phyloP scores from a whole-genome alignment of 176 grass and related monocot species.

The Rhynchospora breviuscula region DNA sequence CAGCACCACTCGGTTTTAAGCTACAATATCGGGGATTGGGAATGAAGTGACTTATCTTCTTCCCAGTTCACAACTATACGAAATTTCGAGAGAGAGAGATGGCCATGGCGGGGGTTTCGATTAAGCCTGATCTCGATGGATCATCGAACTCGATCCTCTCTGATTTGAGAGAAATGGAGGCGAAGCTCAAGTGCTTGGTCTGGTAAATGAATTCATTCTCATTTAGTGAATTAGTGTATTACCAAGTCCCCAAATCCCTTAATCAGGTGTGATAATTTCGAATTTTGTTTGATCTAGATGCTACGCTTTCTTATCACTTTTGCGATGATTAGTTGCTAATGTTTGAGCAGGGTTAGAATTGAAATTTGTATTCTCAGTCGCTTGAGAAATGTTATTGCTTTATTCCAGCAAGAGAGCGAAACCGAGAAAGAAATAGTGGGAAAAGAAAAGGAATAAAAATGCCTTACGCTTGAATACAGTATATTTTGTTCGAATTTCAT shows the following conservation, averaged over 20 bases:
- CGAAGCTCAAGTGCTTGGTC: neutral
- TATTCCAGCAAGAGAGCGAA: no score
- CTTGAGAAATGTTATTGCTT: neutral
- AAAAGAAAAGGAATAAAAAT: no score
- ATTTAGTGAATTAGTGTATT: neutral
- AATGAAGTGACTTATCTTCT: no score
- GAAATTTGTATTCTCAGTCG: neutral
- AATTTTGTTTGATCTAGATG: neutral
- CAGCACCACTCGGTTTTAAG: no score
- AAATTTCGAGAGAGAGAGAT: no score
- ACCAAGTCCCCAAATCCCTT: neutral
- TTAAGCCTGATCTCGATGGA: neutral
- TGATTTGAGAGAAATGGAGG: constrained; percentile 1
- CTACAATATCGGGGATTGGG: no score
- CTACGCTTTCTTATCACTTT: neutral
- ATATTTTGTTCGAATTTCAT: no score
- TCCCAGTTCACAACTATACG: no score
- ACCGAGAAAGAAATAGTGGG: no score
- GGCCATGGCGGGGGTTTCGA: no score
- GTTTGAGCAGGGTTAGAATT: neutral
- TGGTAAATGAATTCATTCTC: neutral
- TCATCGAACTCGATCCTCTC: neutral
- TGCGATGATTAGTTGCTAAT: neutral
- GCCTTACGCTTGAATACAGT: neutral
- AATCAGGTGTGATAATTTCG: neutral